phyloP scores from a whole-genome alignment of 2,329 filamentous ascomycete genomes.

The Gliomastix tumulicola region DNA sequence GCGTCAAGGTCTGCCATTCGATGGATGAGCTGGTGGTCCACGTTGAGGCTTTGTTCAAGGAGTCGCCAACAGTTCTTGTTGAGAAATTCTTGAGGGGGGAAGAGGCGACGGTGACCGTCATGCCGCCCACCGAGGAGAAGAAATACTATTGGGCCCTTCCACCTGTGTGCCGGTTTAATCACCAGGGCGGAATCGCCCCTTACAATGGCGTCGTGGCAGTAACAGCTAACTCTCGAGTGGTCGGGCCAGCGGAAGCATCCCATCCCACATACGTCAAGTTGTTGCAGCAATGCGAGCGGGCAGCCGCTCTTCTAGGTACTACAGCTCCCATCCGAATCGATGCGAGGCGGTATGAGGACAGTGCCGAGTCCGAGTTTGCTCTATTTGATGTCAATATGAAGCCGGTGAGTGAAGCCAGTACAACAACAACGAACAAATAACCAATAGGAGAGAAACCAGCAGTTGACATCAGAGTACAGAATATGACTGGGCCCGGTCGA shows the following conservation, averaged over 20 bases:
- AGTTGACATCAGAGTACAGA: conserved; percentile 9
- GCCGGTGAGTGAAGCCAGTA: conserved; percentile 26
- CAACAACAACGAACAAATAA: background rate
- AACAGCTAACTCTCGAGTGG: conserved; percentile 34
- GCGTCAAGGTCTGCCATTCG: conserved; percentile 35
- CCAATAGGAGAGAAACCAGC: too few species aligned
- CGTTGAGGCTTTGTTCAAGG: conserved; percentile 14
- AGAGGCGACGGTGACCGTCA: conserved; percentile 43
- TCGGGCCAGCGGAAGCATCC: conserved; percentile 22
- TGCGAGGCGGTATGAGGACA: conserved; percentile 25
- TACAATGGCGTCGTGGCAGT: conserved; percentile 42
- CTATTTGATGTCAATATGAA: conserved; percentile 47
- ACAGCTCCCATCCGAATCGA: conserved; percentile 40
- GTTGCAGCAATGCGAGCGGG: conserved; percentile 28
- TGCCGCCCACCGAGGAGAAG: conserved; percentile 30
- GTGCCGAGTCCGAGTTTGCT: conserved; percentile 26
- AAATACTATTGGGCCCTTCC: conserved; percentile 33
- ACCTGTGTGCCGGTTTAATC: conserved; percentile 38
- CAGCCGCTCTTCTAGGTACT: conserved; percentile 26
- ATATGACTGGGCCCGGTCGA: conserved; percentile 31
- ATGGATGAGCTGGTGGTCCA: conserved; percentile 23
- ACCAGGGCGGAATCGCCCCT: conserved; percentile 36
- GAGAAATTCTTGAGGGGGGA: conserved; percentile 40
- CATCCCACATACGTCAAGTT: conserved; percentile 20
- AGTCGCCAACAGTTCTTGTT: conserved; percentile 24